Evolutionary conservation across 2,329 filamentous ascomycete genomes (phyloP).

Genomic region (Phoma sp.): DNA sequence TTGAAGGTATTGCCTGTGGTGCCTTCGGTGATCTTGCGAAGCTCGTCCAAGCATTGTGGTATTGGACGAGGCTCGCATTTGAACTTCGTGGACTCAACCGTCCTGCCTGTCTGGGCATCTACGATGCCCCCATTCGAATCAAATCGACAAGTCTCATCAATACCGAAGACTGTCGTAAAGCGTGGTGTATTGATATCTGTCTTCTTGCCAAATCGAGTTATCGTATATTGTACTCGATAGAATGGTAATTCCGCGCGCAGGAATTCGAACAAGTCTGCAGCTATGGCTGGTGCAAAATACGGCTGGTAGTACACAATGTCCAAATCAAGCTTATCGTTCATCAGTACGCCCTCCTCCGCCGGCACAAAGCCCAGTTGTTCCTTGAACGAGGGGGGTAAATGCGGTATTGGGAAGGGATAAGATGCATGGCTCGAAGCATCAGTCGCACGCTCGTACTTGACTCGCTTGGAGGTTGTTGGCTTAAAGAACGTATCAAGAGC

Average conservation of each 20-base stretch:
- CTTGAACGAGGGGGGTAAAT: slow-evolving; percentile 55
- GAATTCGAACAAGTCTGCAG: slow-evolving; percentile 71
- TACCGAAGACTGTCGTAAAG: slow-evolving; percentile 68
- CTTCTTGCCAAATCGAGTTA: slow-evolving; percentile 69
- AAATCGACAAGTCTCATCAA: slow-evolving; percentile 71
- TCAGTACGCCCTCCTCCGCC: slow-evolving; percentile 60
- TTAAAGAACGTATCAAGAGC: slow-evolving; percentile 76
- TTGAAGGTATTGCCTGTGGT: slow-evolving; percentile 75
- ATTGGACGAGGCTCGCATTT: slow-evolving; percentile 72
- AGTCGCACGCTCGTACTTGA: slow-evolving; percentile 42
- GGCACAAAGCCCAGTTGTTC: slow-evolving; percentile 56
- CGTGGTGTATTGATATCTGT: slow-evolving; percentile 69
- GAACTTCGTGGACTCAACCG: slow-evolving; percentile 58
- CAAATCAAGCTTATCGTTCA: slow-evolving; percentile 73
- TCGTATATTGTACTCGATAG: slow-evolving; percentile 76
- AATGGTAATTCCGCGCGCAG: slow-evolving; percentile 76
- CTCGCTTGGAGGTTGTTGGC: slow-evolving; percentile 52
- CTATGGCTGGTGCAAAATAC: slow-evolving; percentile 67
- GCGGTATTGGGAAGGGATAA: slow-evolving; percentile 62
- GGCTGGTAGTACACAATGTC: slow-evolving; percentile 80
- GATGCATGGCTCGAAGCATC: slow-evolving; percentile 54
- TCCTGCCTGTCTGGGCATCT: slow-evolving; percentile 53
- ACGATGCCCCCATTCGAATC: slow-evolving; percentile 42
- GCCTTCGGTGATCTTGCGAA: slow-evolving; percentile 69
- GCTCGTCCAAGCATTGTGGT: slow-evolving; percentile 70